These are phyloP conservation scores for Narthecium ossifragum DNA, from an alignment of 106 monocot genomes.

Conservation along the genomic window DNA sequence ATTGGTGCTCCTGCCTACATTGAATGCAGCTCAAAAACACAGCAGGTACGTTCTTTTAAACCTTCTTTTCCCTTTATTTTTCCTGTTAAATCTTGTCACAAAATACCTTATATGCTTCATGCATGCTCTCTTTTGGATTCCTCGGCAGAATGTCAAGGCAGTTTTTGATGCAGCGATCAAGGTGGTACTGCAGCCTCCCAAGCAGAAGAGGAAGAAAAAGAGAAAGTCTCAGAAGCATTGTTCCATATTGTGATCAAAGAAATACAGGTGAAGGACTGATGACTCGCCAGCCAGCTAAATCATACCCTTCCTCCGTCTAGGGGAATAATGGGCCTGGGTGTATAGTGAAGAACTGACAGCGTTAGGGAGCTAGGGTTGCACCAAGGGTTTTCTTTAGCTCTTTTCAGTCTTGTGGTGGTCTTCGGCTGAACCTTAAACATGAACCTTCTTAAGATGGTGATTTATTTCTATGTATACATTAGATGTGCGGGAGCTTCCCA, in stretches of 20 bases:
- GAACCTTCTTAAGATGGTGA: background rate
- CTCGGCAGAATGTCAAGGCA: constrained; percentile 55
- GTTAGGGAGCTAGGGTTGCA: background rate
- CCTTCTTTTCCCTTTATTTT: background rate
- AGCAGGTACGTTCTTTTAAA: constrained; percentile 18
- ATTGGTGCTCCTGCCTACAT: constrained; percentile 39
- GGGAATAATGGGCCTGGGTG: background rate
- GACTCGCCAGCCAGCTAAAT: background rate
- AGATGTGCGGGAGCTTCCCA: background rate
- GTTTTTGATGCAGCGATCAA: constrained; percentile 66
- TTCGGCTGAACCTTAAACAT: background rate
- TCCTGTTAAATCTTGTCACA: background rate
- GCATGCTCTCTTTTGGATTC: too few relatives aligned
- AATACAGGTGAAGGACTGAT: background rate
- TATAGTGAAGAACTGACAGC: background rate
- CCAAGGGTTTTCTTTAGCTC: background rate
- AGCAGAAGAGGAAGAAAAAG: constrained; percentile 55
- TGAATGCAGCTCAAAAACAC: constrained; percentile 51
- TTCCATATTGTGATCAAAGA: constrained; percentile 37
- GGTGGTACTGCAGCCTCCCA: constrained; percentile 66
- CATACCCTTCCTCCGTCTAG: background rate
- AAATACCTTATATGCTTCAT: too few relatives aligned
- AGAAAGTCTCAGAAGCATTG: constrained; percentile 50
- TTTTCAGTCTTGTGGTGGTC: background rate
- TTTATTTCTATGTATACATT: too few relatives aligned